phyloP scores from a whole-genome alignment of 768 basidiomycete genomes.

The Exsudoporus frostii region DNA sequence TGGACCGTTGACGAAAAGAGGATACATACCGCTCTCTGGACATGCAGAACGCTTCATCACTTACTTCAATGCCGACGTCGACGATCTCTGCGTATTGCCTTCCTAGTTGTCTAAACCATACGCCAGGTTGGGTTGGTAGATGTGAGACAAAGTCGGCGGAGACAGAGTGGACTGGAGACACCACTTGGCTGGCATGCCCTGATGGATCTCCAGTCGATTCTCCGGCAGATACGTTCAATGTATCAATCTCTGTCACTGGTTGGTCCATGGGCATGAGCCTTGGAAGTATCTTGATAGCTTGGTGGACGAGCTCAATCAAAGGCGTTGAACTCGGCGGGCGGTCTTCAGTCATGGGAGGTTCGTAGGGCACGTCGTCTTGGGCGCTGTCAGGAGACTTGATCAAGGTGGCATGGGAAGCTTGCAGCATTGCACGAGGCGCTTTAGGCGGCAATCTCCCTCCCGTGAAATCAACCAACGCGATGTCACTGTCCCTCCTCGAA shows the following conservation, averaged over 20 bases:
- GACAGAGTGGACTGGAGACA: neutral
- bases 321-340: neutral
- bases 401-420: neutral
- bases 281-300: constrained; percentile 6
- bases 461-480: constrained; percentile 20
- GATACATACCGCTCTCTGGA: constrained; percentile 16
- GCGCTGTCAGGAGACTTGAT: neutral
- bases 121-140: constrained; percentile 18
- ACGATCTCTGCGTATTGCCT: constrained; percentile 17
- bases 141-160: constrained; percentile 11
- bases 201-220: neutral
- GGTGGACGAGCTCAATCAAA: constrained; percentile 2
- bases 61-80: constrained; percentile 21
- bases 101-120: constrained; percentile 28
- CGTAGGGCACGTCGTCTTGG: neutral
- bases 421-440: constrained; percentile 22
- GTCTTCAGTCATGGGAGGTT: neutral
- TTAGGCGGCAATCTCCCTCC: constrained; percentile 14
- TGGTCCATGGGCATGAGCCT: neutral
- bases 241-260: neutral
- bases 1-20: neutral
- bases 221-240: neutral
- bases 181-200: neutral
- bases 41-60: constrained; percentile 20
- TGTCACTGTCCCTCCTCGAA: constrained; percentile 26